Conservation (phyloP, 495 filamentous ascomycete species). For the Podospora bellae-mahoneyi region DNA sequence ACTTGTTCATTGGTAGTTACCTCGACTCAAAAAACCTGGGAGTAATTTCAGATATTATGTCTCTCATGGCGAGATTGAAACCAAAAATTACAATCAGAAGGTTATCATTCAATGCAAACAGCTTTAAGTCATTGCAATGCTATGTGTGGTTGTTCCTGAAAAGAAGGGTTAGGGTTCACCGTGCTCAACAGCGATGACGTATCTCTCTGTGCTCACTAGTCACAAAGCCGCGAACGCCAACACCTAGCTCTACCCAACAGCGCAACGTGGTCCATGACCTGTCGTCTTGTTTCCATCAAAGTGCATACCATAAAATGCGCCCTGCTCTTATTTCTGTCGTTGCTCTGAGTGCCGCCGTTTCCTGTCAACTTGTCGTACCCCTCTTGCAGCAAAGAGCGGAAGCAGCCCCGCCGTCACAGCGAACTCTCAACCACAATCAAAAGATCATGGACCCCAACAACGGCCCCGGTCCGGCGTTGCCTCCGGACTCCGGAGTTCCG, state of each 20-base stretch:
- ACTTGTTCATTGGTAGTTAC: too few species aligned
- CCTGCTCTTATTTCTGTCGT: slow-evolving; percentile 14
- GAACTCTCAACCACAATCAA: slow-evolving; percentile 26
- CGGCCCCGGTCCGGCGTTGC: slow-evolving; percentile 36
- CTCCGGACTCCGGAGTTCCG: slow-evolving; percentile 31
- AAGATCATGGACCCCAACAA: slow-evolving; percentile 35
- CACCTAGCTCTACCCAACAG: not conserved
- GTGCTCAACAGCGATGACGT: not conserved
- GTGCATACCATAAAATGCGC: slow-evolving; percentile 19
- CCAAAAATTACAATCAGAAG: too few species aligned
- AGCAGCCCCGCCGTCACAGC: slow-evolving; percentile 11
- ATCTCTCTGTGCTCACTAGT: not conserved
- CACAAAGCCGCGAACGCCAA: not conserved
- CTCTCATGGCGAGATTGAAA: too few species aligned
- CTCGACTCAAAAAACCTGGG: too few species aligned
- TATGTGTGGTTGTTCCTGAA: not conserved
- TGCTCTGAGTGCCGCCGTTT: slow-evolving; percentile 25
- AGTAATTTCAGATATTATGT: too few species aligned
- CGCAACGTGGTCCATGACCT: not conserved
- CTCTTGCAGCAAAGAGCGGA: slow-evolving; percentile 16
- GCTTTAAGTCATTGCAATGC: not conserved
- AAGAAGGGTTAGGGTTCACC: not conserved
- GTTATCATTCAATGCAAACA: not conserved
- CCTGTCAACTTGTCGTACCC: slow-evolving; percentile 30
- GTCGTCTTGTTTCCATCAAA: not conserved